Percentiles rank a stretch among this genome's conserved stretches.
Conservation (phyloP, 148 eudicot species). For the Pharnaceum exiguum region DNA sequence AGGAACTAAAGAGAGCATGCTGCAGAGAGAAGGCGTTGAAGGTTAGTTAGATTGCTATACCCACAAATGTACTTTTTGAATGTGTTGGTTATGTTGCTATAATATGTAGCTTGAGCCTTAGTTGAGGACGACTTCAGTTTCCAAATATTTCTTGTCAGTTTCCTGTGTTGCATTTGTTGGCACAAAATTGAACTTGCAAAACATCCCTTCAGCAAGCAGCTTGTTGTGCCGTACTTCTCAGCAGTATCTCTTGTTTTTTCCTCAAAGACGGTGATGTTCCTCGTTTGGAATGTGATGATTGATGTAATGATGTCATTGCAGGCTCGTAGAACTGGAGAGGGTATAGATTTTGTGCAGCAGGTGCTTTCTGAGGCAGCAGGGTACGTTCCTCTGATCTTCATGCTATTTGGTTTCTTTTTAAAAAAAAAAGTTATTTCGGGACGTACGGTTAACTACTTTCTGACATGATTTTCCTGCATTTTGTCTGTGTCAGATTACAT, state of each 20-base stretch:
- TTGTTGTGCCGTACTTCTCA: too few relatives aligned
- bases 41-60: constrained; percentile 36
- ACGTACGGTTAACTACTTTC: not conserved
- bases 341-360: constrained; percentile 50
- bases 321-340: constrained; percentile 45
- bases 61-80: not conserved
- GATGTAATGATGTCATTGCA: constrained; percentile 26
- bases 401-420: constrained; percentile 6
- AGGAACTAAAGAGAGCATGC: constrained; percentile 71
- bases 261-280: not conserved
- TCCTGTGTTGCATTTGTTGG: too few relatives aligned
- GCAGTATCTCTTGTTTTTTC: not conserved
- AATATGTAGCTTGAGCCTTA: not conserved
- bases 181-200: too few relatives aligned
- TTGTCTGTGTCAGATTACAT: constrained; percentile 51
- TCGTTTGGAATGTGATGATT: constrained; percentile 1
- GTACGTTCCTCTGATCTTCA: constrained; percentile 43
- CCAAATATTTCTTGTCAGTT: too few relatives aligned
- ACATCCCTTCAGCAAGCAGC: too few relatives aligned
- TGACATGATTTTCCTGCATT: not conserved
- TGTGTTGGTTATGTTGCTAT: not conserved
- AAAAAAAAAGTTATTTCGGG: not conserved
- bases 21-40: constrained; percentile 82
- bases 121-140: not conserved
- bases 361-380: constrained; percentile 55